Evolutionary conservation across 1,284 basidiomycete genomes (phyloP), one percentile per base, ranked within the genome.

Genomic region (Takashimella koratensis): DNA sequence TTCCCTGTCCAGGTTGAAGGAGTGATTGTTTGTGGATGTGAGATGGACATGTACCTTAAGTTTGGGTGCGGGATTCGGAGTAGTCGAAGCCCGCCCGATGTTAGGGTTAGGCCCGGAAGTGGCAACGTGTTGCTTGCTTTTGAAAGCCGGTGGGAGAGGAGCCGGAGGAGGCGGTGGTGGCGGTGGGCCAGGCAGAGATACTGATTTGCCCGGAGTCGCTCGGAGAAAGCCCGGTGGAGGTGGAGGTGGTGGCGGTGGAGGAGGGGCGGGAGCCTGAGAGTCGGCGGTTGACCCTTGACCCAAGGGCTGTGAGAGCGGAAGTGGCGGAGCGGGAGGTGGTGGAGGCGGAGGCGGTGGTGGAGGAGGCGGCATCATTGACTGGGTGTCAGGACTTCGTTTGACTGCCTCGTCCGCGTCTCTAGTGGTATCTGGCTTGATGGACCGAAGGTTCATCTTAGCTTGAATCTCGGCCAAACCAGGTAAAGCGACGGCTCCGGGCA

Each of bases 101-200:
- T n/a, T n/a, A n/a, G n/a, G n/a, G n/a, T n/a, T n/a, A n/a, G n/a
- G n/a, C n/a, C n/a, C n/a, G n/a, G n/a, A n/a, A n/a, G n/a, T n/a
- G n/a, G n/a, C n/a, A n/a, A n/a, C n/a, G n/a, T n/a, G n/a, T n/a
- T n/a, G n/a, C n/a, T n/a, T n/a, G n/a, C n/a, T n/a, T n/a, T n/a
- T n/a, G n/a, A n/a, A n/a, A n/a, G n/a, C 21, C 1, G 46, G 43
- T 46, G 36, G 19, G 40, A 36, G 36, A 30, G 49, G 41, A 23
- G 41, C 27, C 16, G 40, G 42, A 19, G 23, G 24, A n/a, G 40
- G 47, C 19, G 27, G 49, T 20, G 25, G 57, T 20, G 48, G 45
- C 5, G 53, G 39, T 19, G 56, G 45, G 6, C 52, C 54, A 49
- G 61, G 51, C n/a, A 47, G 36, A 20, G 58, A 56, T 10, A 58